These are phyloP conservation scores for Ogataea salicorniae DNA, from an alignment of 805 yeast species.

Conservation along the genomic window DNA sequence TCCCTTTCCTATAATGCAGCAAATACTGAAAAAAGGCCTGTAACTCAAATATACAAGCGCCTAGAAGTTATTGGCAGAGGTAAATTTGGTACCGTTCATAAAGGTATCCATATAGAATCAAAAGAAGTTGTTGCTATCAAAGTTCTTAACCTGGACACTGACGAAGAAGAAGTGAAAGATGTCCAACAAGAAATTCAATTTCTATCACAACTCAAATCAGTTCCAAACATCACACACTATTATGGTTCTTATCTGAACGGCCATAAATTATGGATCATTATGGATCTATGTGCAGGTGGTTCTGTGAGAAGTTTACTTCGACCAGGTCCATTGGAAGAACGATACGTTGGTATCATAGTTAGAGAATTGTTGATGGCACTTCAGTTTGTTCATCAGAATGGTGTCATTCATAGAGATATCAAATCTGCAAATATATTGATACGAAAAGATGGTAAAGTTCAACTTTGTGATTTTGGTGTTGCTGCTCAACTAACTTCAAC, in stretches of 20 bases:
- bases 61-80: slow-evolving; percentile 94
- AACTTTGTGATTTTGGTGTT: slow-evolving; percentile 96
- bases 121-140: slow-evolving; percentile 87
- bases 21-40: slow-evolving; percentile 8
- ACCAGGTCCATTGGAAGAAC: slow-evolving; percentile 86
- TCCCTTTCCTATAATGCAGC: neutral
- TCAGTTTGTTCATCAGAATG: slow-evolving; percentile 75
- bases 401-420: slow-evolving; percentile 92
- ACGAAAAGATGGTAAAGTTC: slow-evolving; percentile 77
- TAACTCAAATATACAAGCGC: slow-evolving; percentile 52
- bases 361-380: slow-evolving; percentile 79
- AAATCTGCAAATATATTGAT: slow-evolving; percentile 94
- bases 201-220: slow-evolving; percentile 71
- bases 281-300: slow-evolving; percentile 98
- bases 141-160: slow-evolving; percentile 85
- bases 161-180: slow-evolving; percentile 89
- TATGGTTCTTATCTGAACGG: slow-evolving; percentile 84
- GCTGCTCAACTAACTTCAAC: slow-evolving; percentile 86
- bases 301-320: slow-evolving; percentile 78
- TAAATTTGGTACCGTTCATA: slow-evolving; percentile 94
- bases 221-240: slow-evolving; percentile 90
- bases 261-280: slow-evolving; percentile 92
- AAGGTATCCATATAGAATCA: slow-evolving; percentile 67
- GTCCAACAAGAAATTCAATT: slow-evolving; percentile 92
- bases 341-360: slow-evolving; percentile 73